phyloP scores from a whole-genome alignment of 768 basidiomycete species.

The Xanthoconium stramineum region DNA sequence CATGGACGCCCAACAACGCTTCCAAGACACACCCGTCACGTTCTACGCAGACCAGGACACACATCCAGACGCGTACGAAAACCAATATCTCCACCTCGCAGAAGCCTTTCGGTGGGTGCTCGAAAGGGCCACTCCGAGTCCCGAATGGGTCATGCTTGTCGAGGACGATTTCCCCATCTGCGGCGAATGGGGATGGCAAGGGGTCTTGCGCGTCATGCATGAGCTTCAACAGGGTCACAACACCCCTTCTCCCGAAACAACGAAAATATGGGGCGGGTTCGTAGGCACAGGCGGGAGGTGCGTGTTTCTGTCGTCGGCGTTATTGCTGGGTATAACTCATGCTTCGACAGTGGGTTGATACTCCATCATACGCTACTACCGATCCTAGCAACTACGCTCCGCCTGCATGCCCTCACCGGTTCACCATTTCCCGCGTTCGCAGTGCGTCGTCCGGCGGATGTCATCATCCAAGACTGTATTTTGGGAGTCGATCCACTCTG shows the following conservation, averaged over 20 bases:
- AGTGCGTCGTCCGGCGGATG: slow-evolving; percentile 34
- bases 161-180: slow-evolving; percentile 46
- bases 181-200: slow-evolving; percentile 34
- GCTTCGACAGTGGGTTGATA: slow-evolving; percentile 36
- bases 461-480: slow-evolving; percentile 43
- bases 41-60: slow-evolving; percentile 32
- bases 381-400: slow-evolving; percentile 32
- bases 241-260: slow-evolving; percentile 5
- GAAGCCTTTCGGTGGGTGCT: slow-evolving; percentile 40
- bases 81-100: slow-evolving; percentile 40
- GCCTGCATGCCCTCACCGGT: slow-evolving; percentile 27
- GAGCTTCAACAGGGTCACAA: slow-evolving; percentile 25
- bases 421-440: slow-evolving; percentile 30
- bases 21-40: slow-evolving; percentile 20
- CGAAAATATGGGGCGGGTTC: slow-evolving; percentile 35
- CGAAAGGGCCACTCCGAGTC: slow-evolving; percentile 14
- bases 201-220: slow-evolving; percentile 32
- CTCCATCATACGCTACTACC: slow-evolving; percentile 36
- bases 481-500: slow-evolving; percentile 39
- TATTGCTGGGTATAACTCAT: neutral
- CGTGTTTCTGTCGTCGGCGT: neutral
- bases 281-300: slow-evolving; percentile 43
- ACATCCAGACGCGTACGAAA: slow-evolving; percentile 20
- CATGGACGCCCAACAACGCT: slow-evolving; percentile 22
- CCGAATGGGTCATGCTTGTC: slow-evolving; percentile 43